Conservation (phyloP, 2,329 filamentous ascomycete genomes). For the Byssoonygena ceratinophila region DNA sequence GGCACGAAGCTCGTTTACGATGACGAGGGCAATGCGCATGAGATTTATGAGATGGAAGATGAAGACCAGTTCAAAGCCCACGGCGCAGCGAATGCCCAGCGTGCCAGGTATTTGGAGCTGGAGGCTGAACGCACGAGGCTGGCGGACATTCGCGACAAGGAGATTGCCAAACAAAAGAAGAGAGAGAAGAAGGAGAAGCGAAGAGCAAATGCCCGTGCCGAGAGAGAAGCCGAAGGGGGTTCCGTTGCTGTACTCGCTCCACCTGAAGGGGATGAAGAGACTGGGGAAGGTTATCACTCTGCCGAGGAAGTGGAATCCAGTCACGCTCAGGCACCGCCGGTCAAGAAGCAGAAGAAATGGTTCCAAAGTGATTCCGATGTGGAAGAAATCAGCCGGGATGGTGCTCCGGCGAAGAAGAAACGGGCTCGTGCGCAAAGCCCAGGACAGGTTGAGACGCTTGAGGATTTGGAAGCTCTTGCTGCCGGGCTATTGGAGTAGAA, state of each 20-base stretch:
- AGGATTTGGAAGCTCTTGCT: constrained; percentile 40
- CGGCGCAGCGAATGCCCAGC: constrained; percentile 65
- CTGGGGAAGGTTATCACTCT: constrained; percentile 14
- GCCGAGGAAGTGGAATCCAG: constrained; percentile 12
- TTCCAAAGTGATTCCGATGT: constrained; percentile 25
- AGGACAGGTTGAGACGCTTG: constrained; percentile 35
- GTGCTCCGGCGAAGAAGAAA: constrained; percentile 19
- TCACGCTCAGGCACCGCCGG: constrained; percentile 22
- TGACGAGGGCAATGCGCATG: constrained; percentile 76
- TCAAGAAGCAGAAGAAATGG: constrained; percentile 35
- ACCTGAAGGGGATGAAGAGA: constrained; percentile 18
- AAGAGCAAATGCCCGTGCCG: constrained; percentile 29
- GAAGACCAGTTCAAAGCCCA: constrained; percentile 68
- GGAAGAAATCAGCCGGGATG: constrained; percentile 14
- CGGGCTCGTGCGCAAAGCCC: constrained; percentile 19
- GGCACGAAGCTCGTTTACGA: constrained; percentile 82
- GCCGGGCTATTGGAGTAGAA: constrained; percentile 34
- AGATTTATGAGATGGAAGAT: constrained; percentile 77
- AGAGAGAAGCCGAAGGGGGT: constrained; percentile 26
- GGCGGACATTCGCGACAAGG: constrained; percentile 76
- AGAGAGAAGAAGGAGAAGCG: constrained; percentile 41
- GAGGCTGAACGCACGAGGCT: constrained; percentile 61
- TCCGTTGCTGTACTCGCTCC: constrained; percentile 27
- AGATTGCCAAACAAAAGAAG: constrained; percentile 62
- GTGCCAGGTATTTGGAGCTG: constrained; percentile 63